Conservation (phyloP, 805 yeast species). For the Candida adriatica region DNA sequence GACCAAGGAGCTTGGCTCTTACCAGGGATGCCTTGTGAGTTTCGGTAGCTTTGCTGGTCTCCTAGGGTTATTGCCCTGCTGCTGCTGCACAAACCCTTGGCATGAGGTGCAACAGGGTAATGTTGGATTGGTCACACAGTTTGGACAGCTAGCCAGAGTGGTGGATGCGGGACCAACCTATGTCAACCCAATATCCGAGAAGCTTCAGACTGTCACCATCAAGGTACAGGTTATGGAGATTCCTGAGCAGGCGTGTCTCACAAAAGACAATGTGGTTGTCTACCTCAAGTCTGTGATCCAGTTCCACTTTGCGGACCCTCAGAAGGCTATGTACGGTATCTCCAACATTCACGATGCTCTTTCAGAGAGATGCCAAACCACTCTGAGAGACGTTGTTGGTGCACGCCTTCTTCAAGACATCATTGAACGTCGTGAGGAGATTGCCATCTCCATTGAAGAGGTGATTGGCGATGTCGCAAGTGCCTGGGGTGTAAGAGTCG, state of each 20-base stretch:
- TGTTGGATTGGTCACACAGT: conserved; percentile 60
- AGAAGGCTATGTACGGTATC: conserved; percentile 55
- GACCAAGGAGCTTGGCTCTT: conserved; percentile 33
- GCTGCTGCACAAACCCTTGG: conserved; percentile 50
- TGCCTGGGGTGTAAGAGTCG: conserved; percentile 67
- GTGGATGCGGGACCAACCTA: conserved; percentile 65
- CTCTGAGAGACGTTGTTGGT: conserved; percentile 67
- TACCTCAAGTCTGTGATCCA: conserved; percentile 60
- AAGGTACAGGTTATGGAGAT: conserved; percentile 55
- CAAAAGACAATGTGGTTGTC: conserved; percentile 63
- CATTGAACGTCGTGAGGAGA: conserved; percentile 65
- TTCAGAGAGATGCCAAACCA: conserved; percentile 63
- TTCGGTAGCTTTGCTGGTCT: conserved; percentile 45
- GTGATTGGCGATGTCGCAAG: conserved; percentile 56
- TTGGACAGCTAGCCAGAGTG: conserved; percentile 57
- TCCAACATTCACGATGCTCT: conserved; percentile 47
- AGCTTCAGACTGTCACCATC: conserved; percentile 41
- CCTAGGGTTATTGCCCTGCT: conserved; percentile 32
- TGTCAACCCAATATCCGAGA: conserved; percentile 61
- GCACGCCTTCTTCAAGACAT: conserved; percentile 61
- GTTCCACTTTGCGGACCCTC: conserved; percentile 62
- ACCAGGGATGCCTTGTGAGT: conserved; percentile 33
- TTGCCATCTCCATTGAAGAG: conserved; percentile 56
- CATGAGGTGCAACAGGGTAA: conserved; percentile 55
- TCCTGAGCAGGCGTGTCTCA: conserved; percentile 62